Evolutionary conservation across 1,284 basidiomycete species (phyloP).

Genomic region (Sporisorium scitamineum): DNA sequence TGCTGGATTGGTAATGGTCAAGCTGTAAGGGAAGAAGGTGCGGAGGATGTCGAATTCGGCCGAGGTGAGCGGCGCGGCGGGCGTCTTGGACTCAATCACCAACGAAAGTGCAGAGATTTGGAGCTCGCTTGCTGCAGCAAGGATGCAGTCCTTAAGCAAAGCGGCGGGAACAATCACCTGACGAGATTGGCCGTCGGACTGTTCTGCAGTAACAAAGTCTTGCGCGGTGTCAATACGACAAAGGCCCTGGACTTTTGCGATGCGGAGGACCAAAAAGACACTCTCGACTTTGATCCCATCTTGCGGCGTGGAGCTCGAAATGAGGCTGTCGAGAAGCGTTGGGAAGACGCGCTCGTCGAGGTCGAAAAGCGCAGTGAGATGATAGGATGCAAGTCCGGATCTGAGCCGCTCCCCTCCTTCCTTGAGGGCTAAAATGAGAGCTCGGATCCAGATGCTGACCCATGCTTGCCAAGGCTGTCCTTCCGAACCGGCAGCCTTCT

Average conservation of each 20-base stretch:
- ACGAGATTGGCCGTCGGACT: constrained; percentile 8
- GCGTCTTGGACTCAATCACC: constrained; percentile 57
- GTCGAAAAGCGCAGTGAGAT: constrained; percentile 42
- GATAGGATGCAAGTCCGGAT: constrained; percentile 50
- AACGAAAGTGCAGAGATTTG: constrained; percentile 55
- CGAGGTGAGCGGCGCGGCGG: constrained; percentile 37
- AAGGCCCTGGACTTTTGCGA: constrained; percentile 39
- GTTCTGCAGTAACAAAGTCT: constrained; percentile 35
- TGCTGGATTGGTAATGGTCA: constrained; percentile 53
- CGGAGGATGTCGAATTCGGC: constrained; percentile 49
- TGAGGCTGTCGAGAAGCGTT: constrained; percentile 31
- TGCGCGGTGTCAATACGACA: constrained; percentile 29
- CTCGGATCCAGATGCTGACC: constrained; percentile 29
- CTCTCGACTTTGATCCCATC: constrained; percentile 38
- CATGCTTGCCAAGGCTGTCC: constrained; percentile 26
- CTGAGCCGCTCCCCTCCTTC: constrained; percentile 42
- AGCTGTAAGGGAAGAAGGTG: constrained; percentile 52
- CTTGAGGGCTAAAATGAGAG: constrained; percentile 24
- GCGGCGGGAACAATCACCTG: constrained; percentile 42
- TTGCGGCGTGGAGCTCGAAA: constrained; percentile 7
- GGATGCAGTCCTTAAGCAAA: constrained; percentile 49
- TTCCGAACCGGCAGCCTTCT: neutral
- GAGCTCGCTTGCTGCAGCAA: constrained; percentile 47
- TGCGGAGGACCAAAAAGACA: constrained; percentile 40
- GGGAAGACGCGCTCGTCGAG: constrained; percentile 40